A percentile compares a stretch with the other conserved stretches of the same genome.
phyloP scores from a whole-genome alignment of 1,284 basidiomycete species.

The Melampsora larici-populina region DNA sequence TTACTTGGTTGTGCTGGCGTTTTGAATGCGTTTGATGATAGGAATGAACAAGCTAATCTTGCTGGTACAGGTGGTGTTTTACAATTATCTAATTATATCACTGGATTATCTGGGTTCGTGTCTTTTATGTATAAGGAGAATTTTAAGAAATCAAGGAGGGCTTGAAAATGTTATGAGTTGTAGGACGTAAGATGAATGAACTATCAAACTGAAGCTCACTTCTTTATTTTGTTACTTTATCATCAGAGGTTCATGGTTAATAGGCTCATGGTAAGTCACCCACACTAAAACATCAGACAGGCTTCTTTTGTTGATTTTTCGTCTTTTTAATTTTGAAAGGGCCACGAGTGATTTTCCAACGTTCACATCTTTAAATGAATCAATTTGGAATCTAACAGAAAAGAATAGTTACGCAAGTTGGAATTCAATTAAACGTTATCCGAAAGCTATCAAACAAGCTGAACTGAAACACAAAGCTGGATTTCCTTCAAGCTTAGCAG shows the following conservation, averaged over 20 bases:
- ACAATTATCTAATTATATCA: conserved; percentile 30
- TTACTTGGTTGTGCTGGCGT: conserved; percentile 20
- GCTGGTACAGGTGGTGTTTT: conserved; percentile 26
- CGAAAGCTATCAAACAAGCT: conserved; percentile 24
- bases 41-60: conserved; percentile 11
- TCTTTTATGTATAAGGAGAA: background rate
- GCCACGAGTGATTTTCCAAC: conserved; percentile 27
- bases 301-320: too few relatives aligned
- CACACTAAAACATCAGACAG: too few relatives aligned
- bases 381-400: conserved; percentile 27
- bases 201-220: too few relatives aligned
- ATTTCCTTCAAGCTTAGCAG: conserved; percentile 32
- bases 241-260: conserved; percentile 30
- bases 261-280: conserved; percentile 35
- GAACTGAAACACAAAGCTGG: conserved; percentile 24
- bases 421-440: conserved; percentile 30
- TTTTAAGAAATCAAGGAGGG: background rate
- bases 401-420: conserved; percentile 4
- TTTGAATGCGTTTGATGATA: conserved; percentile 27
- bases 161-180: background rate
- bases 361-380: conserved; percentile 26
- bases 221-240: too few relatives aligned
- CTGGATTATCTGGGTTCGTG: conserved; percentile 34
- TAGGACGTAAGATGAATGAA: too few relatives aligned
- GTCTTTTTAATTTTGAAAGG: background rate